phyloP scores from a whole-genome alignment of 805 yeast genomes.

The Ogataea kodamae region DNA sequence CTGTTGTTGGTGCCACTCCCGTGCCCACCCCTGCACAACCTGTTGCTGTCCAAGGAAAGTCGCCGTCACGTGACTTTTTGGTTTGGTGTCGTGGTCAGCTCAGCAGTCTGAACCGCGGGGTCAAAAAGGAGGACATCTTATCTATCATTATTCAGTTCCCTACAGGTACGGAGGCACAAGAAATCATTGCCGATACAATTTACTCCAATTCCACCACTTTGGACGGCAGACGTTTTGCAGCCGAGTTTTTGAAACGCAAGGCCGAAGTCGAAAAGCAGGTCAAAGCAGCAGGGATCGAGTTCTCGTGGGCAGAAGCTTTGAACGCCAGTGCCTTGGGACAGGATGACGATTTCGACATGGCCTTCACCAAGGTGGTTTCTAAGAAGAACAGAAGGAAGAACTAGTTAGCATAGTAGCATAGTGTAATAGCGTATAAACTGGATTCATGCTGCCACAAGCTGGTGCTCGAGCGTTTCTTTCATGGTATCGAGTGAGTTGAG shows the following conservation, averaged over 20 bases:
- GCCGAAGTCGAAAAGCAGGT: slow-evolving; percentile 61
- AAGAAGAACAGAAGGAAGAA: slow-evolving; percentile 52
- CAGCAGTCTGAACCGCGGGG: slow-evolving; percentile 66
- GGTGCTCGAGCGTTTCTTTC: slow-evolving; percentile 31
- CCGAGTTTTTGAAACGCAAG: slow-evolving; percentile 80
- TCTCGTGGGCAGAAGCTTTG: slow-evolving; percentile 71
- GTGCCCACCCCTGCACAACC: slow-evolving; percentile 5
- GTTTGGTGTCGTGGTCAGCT: slow-evolving; percentile 70
- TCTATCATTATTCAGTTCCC: slow-evolving; percentile 81
- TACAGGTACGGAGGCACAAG: slow-evolving; percentile 65
- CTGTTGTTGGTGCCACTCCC: slow-evolving; percentile 6
- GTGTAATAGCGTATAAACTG: slow-evolving; percentile 5
- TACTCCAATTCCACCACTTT: slow-evolving; percentile 83
- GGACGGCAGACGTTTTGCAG: slow-evolving; percentile 94
- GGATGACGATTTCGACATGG: slow-evolving; percentile 52
- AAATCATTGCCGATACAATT: slow-evolving; percentile 87
- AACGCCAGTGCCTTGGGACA: slow-evolving; percentile 16
- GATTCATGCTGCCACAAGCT: slow-evolving; percentile 24
- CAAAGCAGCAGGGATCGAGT: slow-evolving; percentile 38
- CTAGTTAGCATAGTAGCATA: slow-evolving; percentile 15
- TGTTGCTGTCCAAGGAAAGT: slow-evolving; percentile 12
- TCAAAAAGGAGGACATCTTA: slow-evolving; percentile 73
- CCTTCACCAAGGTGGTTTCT: slow-evolving; percentile 52
- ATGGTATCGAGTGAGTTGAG: slow-evolving; percentile 44
- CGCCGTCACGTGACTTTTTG: slow-evolving; percentile 59